phyloP scores from a whole-genome alignment of 441 rosid species.

The Eruca vesicaria region DNA sequence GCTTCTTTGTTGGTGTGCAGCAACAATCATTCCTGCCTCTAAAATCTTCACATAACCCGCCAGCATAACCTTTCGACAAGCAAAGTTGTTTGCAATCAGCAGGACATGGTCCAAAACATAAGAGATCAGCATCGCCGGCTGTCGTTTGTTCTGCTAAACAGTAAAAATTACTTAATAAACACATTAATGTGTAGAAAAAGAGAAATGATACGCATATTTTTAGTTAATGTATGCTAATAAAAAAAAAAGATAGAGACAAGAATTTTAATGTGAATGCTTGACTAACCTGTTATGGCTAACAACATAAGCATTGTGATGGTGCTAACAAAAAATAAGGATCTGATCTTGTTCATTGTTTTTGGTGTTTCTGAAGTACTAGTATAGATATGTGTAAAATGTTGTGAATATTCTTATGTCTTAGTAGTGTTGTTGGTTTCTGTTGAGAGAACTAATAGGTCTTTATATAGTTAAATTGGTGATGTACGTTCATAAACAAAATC shows the following conservation, averaged over 20 bases:
- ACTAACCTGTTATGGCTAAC: constrained; percentile 21
- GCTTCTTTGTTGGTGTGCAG: constrained; percentile 7
- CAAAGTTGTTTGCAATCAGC: background rate
- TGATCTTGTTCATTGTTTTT: constrained; percentile 1
- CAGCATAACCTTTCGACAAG: background rate
- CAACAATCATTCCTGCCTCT: background rate
- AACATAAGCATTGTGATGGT: constrained; percentile 8
- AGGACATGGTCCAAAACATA: constrained; percentile 20
- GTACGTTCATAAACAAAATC: background rate
- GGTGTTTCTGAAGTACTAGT: background rate
- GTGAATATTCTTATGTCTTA: background rate
- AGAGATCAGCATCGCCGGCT: background rate
- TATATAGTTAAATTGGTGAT: constrained; percentile 1
- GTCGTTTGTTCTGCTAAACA: background rate
- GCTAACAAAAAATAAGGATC: background rate
- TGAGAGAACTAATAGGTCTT: background rate
- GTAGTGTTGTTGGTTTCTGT: background rate
- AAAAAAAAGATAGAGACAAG: background rate
- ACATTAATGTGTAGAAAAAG: background rate
- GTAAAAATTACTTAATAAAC: background rate
- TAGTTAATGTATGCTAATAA: background rate
- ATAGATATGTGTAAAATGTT: background rate
- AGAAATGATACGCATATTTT: background rate
- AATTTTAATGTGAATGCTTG: background rate
- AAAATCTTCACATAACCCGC: constrained; percentile 1